phyloP scores from a whole-genome alignment of 768 basidiomycete species.

The Agrocybe praecox region DNA sequence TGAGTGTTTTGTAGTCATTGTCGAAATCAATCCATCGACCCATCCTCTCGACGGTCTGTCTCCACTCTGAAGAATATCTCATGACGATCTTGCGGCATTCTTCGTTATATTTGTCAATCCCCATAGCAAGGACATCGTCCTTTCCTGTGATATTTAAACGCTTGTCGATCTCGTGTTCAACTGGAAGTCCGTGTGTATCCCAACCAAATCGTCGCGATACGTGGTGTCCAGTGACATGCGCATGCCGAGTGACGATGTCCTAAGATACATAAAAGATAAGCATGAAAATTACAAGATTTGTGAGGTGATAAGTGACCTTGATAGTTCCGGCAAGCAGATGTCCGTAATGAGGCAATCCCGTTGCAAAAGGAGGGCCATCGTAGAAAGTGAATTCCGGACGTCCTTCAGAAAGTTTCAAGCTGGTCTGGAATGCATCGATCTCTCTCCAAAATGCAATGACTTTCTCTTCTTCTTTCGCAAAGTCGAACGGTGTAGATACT shows the following conservation, averaged over 20 bases:
- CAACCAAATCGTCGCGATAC: conserved; percentile 96
- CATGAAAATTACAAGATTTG: background rate
- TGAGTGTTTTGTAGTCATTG: conserved; percentile 98
- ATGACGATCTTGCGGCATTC: conserved; percentile 97
- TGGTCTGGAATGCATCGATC: conserved; percentile 97
- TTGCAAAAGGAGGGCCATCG: conserved; percentile 97
- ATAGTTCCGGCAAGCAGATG: conserved; percentile 92
- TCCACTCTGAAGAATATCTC: conserved; percentile 95
- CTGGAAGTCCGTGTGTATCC: conserved; percentile 98
- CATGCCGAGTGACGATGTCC: conserved; percentile 98
- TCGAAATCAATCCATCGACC: conserved; percentile 99
- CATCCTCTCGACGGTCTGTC: conserved; percentile 93
- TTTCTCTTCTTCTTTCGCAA: conserved; percentile 87
- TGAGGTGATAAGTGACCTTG: conserved; percentile 60
- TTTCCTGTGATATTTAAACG: conserved; percentile 88
- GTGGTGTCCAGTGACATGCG: conserved; percentile 89
- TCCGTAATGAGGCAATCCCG: conserved; percentile 95
- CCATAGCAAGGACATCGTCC: conserved; percentile 93
- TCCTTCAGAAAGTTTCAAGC: conserved; percentile 89
- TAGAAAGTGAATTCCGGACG: conserved; percentile 93
- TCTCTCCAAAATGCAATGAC: conserved; percentile 91
- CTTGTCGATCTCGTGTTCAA: conserved; percentile 99
- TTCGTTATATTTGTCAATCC: conserved; percentile 96
- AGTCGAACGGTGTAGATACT: conserved; percentile 82
- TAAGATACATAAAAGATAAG: conserved; percentile 31